These are phyloP conservation scores for Phlyctochytrium bullatum DNA, from an alignment of 192 early-diverging fungal genomes.

Conservation along the genomic window DNA sequence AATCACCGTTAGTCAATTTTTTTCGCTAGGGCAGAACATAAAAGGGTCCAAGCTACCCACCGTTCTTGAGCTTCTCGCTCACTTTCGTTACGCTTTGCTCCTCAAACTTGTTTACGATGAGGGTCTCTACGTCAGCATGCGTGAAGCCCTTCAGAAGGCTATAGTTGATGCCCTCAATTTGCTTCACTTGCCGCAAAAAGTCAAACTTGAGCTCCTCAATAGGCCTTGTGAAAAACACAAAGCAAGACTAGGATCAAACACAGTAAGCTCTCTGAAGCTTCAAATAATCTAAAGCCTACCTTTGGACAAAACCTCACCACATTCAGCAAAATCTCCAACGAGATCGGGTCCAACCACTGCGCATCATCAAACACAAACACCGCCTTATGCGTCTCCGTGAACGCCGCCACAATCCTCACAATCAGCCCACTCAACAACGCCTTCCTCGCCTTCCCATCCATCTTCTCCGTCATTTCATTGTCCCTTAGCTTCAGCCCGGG, in stretches of 20 bases:
- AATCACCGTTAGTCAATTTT: background rate
- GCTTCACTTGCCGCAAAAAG: background rate
- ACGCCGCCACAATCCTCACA: background rate
- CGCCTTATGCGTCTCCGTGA: background rate
- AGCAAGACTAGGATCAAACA: background rate
- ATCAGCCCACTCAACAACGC: background rate
- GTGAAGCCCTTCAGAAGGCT: background rate
- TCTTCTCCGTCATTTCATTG: background rate
- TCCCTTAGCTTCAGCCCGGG: background rate
- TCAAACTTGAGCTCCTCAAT: background rate
- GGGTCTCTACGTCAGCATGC: background rate
- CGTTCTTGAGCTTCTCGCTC: background rate
- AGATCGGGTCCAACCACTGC: background rate
- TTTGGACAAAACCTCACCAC: background rate
- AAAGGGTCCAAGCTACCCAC: background rate
- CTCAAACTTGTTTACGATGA: background rate
- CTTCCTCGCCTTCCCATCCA: slow-evolving; percentile 4
- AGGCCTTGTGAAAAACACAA: background rate
- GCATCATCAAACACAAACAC: slow-evolving; percentile 1
- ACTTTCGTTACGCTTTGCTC: background rate
- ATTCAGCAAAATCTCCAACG: background rate
- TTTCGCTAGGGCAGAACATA: background rate
- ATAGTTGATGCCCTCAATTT: background rate
- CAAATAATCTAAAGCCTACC: background rate
- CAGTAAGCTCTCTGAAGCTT: background rate